Base-by-base conservation (phyloP, 2,329 filamentous ascomycete species). In the Clarireedia paspali region DNA sequence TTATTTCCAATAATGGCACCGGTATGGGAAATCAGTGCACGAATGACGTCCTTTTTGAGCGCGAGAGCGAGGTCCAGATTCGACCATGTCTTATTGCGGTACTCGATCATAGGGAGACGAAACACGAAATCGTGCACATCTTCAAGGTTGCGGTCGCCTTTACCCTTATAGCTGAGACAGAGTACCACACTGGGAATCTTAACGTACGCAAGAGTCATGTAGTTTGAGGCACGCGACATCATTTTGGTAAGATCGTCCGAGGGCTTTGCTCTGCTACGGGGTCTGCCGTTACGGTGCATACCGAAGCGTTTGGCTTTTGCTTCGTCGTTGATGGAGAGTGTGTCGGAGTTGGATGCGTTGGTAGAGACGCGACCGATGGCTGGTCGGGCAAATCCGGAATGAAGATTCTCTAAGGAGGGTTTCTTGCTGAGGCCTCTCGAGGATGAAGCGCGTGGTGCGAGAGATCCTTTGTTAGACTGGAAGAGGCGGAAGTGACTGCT, bases 51-150 rank as follows among this genome's bases (percentile, higher is more conserved):
- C 69, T 91, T 95, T 75, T 99, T 97, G 53, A 99, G 79, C 14
- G 91, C 88, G 48, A 97, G 78, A 0, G 92, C 91, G 9, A 99
- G 82, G 67, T 99, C 94, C 6, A 99, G 80, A 70, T 97, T 99
- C 6, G 91, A 96, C 94, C 94, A 99, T 7, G 91, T 97, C 77
- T 99, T 99, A 78, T 99, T 99, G 61, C 90, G 84, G 74, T 96
- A 97, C 70, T 99, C 94, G 47, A 99, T 85, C 2, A 88, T 87
- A 3, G 94, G 94, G 73, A 99, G 83, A 36, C 90, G 85, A 80
- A 99, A 99, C 49, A 99, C 94, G 64, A 99, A 95, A 68, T 97
- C 87, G 72, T 99, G 92, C 15, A 99, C 87, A 71, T 99, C 95
- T 73, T 96, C 91, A 56, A 99, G 81, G 66, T 97, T 99, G 68